Conservation (phyloP, 2,329 filamentous ascomycete genomes). For the Neoascochyta sp. region DNA sequence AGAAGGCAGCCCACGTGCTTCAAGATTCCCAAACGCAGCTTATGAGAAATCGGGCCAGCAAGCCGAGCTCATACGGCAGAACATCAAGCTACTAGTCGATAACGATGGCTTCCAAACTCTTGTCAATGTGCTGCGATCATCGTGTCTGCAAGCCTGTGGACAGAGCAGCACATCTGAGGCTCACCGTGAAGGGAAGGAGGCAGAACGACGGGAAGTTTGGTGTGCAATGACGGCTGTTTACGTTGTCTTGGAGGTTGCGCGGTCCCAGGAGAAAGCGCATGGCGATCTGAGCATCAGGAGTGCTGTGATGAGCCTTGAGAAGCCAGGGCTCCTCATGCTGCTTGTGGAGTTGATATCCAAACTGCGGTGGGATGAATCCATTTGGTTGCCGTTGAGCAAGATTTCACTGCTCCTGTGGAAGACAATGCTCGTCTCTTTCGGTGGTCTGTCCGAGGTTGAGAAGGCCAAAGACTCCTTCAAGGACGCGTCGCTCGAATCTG, state of each 20-base stretch:
- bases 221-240: slow-evolving; percentile 49
- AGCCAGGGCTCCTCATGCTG: slow-evolving; percentile 66
- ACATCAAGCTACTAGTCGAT: slow-evolving; percentile 42
- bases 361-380: slow-evolving; percentile 55
- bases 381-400: slow-evolving; percentile 54
- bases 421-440: slow-evolving; percentile 78
- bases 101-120: slow-evolving; percentile 41
- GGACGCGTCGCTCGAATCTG: slow-evolving; percentile 54
- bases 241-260: slow-evolving; percentile 47
- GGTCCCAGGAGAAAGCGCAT: slow-evolving; percentile 36
- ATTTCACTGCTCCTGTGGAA: slow-evolving; percentile 88
- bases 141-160: slow-evolving; percentile 32
- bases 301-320: slow-evolving; percentile 29
- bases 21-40: slow-evolving; percentile 7
- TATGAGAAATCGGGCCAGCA: slow-evolving; percentile 41
- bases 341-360: slow-evolving; percentile 59
- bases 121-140: slow-evolving; percentile 38
- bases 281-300: slow-evolving; percentile 51
- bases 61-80: slow-evolving; percentile 44
- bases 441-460: slow-evolving; percentile 69
- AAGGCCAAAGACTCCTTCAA: slow-evolving; percentile 69
- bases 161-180: slow-evolving; percentile 20
- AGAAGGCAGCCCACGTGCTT: slow-evolving; percentile 9
- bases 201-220: slow-evolving; percentile 46
- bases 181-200: slow-evolving; percentile 35